Conservation (phyloP, 805 yeast genomes). For the Teunomyces panamensis region DNA sequence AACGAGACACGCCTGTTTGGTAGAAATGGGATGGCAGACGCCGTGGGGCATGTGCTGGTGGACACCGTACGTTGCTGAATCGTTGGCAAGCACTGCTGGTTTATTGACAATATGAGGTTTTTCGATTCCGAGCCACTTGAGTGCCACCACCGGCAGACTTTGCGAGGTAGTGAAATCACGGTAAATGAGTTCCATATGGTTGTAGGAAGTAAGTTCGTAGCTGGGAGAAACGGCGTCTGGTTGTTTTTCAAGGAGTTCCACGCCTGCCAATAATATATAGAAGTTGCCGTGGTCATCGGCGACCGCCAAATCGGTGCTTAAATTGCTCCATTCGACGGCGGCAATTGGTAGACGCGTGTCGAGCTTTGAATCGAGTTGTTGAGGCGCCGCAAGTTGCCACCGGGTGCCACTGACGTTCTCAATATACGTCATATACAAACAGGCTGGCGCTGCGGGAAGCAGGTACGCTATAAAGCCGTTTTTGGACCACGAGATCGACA, state of each 20-base stretch:
- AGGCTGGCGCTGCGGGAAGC: constrained; percentile 28
- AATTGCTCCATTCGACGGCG: constrained; percentile 67
- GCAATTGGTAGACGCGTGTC: constrained; percentile 33
- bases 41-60: constrained; percentile 59
- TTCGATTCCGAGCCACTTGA: constrained; percentile 74
- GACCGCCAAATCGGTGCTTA: constrained; percentile 79
- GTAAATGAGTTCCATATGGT: constrained; percentile 48
- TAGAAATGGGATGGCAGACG: constrained; percentile 61
- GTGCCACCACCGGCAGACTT: constrained; percentile 36
- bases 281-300: constrained; percentile 69
- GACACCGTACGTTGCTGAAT: constrained; percentile 46
- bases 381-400: constrained; percentile 74
- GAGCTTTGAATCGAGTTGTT: constrained; percentile 30
- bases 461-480: constrained; percentile 80
- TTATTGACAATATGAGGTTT: constrained; percentile 59
- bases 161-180: constrained; percentile 30
- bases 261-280: constrained; percentile 41
- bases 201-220: constrained; percentile 43
- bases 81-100: constrained; percentile 47
- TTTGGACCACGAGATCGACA: constrained; percentile 68
- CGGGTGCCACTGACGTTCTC: constrained; percentile 70
- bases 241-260: constrained; percentile 25
- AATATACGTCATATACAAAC: constrained; percentile 59
- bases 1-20: constrained; percentile 69
- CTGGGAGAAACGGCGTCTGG: constrained; percentile 28